Evolutionary conservation across 1,284 basidiomycete genomes (phyloP).

Genomic region (Papiliotrema nemorosa): DNA sequence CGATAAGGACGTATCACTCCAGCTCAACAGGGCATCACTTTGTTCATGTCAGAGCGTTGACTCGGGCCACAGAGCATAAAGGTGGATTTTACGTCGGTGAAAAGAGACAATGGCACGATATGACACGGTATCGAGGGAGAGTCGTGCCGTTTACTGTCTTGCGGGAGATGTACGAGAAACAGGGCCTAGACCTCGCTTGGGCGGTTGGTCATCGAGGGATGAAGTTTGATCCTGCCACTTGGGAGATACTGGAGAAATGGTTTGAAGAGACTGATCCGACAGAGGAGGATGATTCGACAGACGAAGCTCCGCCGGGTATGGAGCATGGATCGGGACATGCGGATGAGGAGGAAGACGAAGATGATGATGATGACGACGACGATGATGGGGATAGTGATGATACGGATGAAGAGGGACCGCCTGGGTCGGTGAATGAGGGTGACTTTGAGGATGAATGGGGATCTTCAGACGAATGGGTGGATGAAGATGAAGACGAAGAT

Average conservation of each 20-base stretch:
- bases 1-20: not conserved
- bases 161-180: not conserved
- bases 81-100: not conserved
- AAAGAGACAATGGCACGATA: not conserved
- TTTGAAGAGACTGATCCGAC: too few relatives aligned
- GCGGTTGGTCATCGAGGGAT: not conserved
- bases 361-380: too few relatives aligned
- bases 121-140: not conserved
- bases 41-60: not conserved
- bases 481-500: too few relatives aligned
- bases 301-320: too few relatives aligned
- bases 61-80: not conserved
- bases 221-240: not conserved
- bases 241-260: conserved; percentile 1
- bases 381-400: too few relatives aligned
- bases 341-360: too few relatives aligned
- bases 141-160: not conserved
- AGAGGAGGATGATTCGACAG: too few relatives aligned
- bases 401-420: too few relatives aligned
- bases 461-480: too few relatives aligned
- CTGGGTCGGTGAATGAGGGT: too few relatives aligned
- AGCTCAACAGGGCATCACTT: not conserved
- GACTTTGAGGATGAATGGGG: too few relatives aligned
- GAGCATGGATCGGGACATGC: too few relatives aligned
- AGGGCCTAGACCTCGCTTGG: not conserved